A percentile compares a stretch with the other conserved stretches of the same genome.
phyloP scores from a whole-genome alignment of 805 yeast species.

The Saturnispora mendoncae region DNA sequence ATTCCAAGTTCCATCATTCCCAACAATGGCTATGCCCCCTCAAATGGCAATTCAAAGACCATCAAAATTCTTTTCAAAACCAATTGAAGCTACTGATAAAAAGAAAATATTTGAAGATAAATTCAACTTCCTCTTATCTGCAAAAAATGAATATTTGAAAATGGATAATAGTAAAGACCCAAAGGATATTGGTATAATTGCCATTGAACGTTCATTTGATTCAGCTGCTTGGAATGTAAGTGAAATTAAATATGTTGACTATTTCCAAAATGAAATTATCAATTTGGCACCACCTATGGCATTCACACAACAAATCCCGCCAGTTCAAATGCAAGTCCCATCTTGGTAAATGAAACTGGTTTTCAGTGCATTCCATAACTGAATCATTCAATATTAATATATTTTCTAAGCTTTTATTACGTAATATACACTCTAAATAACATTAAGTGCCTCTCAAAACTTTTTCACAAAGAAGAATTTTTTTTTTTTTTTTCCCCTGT shows the following conservation, averaged over 20 bases:
- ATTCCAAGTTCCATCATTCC: too few relatives aligned
- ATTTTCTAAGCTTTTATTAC: not conserved
- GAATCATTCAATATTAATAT: too few relatives aligned
- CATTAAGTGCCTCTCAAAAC: too few relatives aligned
- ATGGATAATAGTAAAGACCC: conserved; percentile 18
- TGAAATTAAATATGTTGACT: conserved; percentile 40
- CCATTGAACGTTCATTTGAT: conserved; percentile 54
- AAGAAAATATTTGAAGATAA: conserved; percentile 29
- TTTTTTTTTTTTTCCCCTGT: not conserved
- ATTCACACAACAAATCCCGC: too few relatives aligned
- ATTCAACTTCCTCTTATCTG: conserved; percentile 46
- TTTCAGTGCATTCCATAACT: too few relatives aligned
- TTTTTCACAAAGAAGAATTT: not conserved
- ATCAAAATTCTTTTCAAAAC: not conserved
- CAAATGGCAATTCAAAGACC: conserved; percentile 1
- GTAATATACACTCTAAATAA: too few relatives aligned
- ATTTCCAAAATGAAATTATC: conserved; percentile 25
- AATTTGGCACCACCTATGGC: too few relatives aligned
- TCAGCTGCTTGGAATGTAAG: conserved; percentile 18
- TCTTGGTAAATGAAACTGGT: too few relatives aligned
- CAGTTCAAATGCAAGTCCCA: too few relatives aligned
- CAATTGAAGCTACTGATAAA: conserved; percentile 10
- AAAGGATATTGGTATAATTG: conserved; percentile 27
- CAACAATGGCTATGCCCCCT: too few relatives aligned
- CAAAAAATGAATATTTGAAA: conserved; percentile 29